phyloP scores from a whole-genome alignment of 129 eudicot species.

The Gnaphalium uliginosum region DNA sequence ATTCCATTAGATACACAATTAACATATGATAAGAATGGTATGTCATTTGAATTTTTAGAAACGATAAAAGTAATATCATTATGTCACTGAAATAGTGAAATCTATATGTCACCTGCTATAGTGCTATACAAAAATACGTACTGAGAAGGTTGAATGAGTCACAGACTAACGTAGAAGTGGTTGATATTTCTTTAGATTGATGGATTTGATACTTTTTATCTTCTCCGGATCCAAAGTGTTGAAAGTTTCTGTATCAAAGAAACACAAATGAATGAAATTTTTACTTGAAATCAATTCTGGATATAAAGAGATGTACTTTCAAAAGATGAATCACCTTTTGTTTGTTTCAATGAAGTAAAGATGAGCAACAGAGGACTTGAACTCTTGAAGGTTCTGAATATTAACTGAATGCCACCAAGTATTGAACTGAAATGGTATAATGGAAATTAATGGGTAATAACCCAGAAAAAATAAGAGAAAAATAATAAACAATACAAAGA shows the following conservation, averaged over 20 bases:
- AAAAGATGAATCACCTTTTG: slow-evolving; percentile 21
- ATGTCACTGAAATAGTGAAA: background rate
- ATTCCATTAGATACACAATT: background rate
- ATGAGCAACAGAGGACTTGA: slow-evolving; percentile 27
- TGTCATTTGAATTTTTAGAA: slow-evolving; percentile 10
- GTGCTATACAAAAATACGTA: slow-evolving; percentile 29
- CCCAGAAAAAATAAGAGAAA: slow-evolving; percentile 1
- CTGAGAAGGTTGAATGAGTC: slow-evolving; percentile 12
- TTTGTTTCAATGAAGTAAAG: slow-evolving; percentile 20
- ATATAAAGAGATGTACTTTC: background rate
- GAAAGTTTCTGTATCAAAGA: slow-evolving; percentile 25
- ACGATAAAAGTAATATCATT: background rate
- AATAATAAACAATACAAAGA: background rate
- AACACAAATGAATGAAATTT: slow-evolving; percentile 23
- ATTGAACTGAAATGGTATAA: slow-evolving; percentile 15
- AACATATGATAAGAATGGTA: slow-evolving; percentile 12
- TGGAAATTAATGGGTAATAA: background rate
- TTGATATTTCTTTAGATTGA: slow-evolving; percentile 10
- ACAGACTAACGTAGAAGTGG: slow-evolving; percentile 11
- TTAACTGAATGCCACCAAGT: slow-evolving; percentile 17
- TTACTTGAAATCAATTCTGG: background rate
- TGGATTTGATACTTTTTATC: slow-evolving; percentile 7
- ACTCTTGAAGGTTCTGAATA: slow-evolving; percentile 1
- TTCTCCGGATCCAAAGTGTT: slow-evolving; percentile 17
- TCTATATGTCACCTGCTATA: slow-evolving; percentile 27